Evolutionary conservation across 768 basidiomycete species (phyloP).

Genomic region (Pleurotus tuber-regium): DNA sequence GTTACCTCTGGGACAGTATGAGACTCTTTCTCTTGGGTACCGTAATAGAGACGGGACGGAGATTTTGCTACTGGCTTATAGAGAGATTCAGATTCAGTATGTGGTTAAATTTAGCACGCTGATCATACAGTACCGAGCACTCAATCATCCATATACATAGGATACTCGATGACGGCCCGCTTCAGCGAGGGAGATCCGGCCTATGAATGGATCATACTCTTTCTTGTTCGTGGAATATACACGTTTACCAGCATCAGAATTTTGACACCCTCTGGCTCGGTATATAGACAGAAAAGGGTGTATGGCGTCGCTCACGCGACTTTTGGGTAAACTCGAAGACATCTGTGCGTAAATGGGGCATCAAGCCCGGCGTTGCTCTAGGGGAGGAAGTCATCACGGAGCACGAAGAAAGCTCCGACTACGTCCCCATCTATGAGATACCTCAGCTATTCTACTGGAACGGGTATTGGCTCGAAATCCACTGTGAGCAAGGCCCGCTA

Average conservation of each 20-base stretch:
- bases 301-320: slow-evolving; percentile 39
- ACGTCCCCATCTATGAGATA: slow-evolving; percentile 36
- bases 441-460: slow-evolving; percentile 45
- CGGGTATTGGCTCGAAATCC: slow-evolving; percentile 41
- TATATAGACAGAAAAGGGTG: slow-evolving; percentile 38
- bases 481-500: slow-evolving; percentile 17
- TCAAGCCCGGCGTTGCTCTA: slow-evolving; percentile 23
- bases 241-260: too few relatives aligned
- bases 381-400: slow-evolving; percentile 8
- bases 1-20: slow-evolving; percentile 4
- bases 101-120: neutral
- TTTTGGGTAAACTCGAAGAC: slow-evolving; percentile 40
- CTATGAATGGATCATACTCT: slow-evolving; percentile 47
- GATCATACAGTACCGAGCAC: neutral
- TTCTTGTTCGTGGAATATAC: slow-evolving; percentile 37
- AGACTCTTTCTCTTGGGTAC: slow-evolving; percentile 9
- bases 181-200: slow-evolving; percentile 47
- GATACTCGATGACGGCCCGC: slow-evolving; percentile 41
- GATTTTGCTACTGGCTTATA: slow-evolving; percentile 23
- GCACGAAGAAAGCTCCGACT: slow-evolving; percentile 33
- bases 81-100: slow-evolving; percentile 37
- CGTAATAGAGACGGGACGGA: slow-evolving; percentile 12
- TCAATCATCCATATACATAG: too few relatives aligned
- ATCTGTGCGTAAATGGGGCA: slow-evolving; percentile 38
- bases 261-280: neutral